Evolutionary conservation across 2,329 filamentous ascomycete genomes (phyloP).

Genomic region (Esteya vermicola): DNA sequence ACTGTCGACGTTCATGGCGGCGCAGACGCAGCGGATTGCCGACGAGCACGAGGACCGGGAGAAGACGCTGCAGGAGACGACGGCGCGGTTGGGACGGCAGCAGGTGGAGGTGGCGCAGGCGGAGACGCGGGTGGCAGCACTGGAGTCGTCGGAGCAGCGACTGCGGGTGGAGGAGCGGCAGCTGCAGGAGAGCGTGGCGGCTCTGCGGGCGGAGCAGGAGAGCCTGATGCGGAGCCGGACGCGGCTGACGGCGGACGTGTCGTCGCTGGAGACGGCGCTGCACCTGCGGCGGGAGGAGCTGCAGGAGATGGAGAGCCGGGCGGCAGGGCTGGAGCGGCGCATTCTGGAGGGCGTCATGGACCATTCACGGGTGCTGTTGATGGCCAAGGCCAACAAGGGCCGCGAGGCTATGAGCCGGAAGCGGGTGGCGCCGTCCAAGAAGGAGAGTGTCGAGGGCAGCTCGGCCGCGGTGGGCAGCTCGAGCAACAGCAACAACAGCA

Average conservation of each 20-base stretch:
- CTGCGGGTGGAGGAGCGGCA: conserved; percentile 36
- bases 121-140: conserved; percentile 34
- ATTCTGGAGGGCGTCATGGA: conserved; percentile 95
- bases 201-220: conserved; percentile 56
- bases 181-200: conserved; percentile 39
- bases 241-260: conserved; percentile 70
- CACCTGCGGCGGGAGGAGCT: conserved; percentile 83
- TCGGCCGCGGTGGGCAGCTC: background rate
- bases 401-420: conserved; percentile 45
- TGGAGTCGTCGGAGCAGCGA: conserved; percentile 34
- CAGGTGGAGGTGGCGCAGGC: conserved; percentile 50
- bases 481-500: too few species aligned
- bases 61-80: conserved; percentile 66
- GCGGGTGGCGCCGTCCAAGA: conserved; percentile 30
- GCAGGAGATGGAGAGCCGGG: conserved; percentile 76
- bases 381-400: conserved; percentile 46
- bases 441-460: conserved; percentile 17
- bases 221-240: conserved; percentile 64
- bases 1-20: conserved; percentile 66
- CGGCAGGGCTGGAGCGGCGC: conserved; percentile 76
- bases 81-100: conserved; percentile 65
- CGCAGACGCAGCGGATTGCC: conserved; percentile 59
- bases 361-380: conserved; percentile 81
- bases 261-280: conserved; percentile 80
- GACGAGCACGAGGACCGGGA: conserved; percentile 69